A percentile compares a stretch with the other conserved stretches of the same genome.
Conservation (phyloP, 2,329 filamentous ascomycete genomes). For the Atkinsonella hypoxylon region DNA sequence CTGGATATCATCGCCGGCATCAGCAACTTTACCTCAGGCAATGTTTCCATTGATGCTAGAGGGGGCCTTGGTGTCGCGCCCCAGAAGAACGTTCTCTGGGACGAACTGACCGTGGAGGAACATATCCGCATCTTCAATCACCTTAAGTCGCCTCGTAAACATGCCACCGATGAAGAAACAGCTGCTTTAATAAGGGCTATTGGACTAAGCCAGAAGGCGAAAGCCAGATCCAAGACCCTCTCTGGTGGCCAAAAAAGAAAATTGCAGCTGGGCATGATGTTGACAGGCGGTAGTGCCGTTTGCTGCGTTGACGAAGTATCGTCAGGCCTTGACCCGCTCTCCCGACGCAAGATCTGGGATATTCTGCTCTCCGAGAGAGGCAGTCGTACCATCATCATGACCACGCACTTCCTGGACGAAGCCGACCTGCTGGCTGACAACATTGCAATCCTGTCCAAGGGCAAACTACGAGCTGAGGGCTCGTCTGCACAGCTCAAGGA, state of each 20-base stretch:
- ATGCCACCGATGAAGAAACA: slow-evolving; percentile 47
- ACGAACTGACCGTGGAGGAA: slow-evolving; percentile 74
- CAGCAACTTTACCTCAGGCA: slow-evolving; percentile 62
- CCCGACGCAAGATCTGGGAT: slow-evolving; percentile 84
- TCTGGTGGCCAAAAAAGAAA: slow-evolving; percentile 90
- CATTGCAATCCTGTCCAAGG: slow-evolving; percentile 79
- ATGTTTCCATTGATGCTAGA: slow-evolving; percentile 64
- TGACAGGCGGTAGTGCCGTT: slow-evolving; percentile 76
- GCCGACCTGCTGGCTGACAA: slow-evolving; percentile 82
- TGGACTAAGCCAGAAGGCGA: slow-evolving; percentile 64
- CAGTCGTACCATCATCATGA: slow-evolving; percentile 69
- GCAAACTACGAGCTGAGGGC: slow-evolving; percentile 67
- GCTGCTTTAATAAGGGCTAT: slow-evolving; percentile 53
- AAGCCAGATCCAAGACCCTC: slow-evolving; percentile 61
- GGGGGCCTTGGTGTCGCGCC: slow-evolving; percentile 79
- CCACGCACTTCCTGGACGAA: slow-evolving; percentile 89
- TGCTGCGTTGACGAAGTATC: slow-evolving; percentile 90
- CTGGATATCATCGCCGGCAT: slow-evolving; percentile 79
- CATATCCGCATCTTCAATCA: slow-evolving; percentile 76
- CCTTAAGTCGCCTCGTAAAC: slow-evolving; percentile 53
- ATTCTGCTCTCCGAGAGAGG: slow-evolving; percentile 80
- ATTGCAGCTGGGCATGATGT: slow-evolving; percentile 87
- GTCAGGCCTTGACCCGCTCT: slow-evolving; percentile 77
- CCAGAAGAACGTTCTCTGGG: slow-evolving; percentile 91
- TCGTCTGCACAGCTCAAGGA: slow-evolving; percentile 81